These are phyloP conservation scores for Coniosporium apollinis DNA, from an alignment of 495 filamentous ascomycete species.

Conservation along the genomic window DNA sequence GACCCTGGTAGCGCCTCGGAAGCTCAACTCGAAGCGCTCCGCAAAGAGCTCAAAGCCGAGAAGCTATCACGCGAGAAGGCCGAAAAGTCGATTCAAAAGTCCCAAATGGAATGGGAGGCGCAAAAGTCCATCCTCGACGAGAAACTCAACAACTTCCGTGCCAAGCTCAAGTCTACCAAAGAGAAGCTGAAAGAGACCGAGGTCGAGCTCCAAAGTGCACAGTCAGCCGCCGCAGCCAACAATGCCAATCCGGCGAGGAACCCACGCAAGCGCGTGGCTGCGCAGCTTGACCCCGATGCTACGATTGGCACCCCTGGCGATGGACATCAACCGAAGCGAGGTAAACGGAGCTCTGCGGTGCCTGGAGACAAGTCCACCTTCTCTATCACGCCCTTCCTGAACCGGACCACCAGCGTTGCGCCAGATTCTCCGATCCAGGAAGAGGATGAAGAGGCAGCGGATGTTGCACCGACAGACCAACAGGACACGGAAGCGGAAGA, in stretches of 20 bases:
- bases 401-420: conserved; percentile 47
- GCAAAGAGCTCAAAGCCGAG: conserved; percentile 25
- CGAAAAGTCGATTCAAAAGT: conserved; percentile 21
- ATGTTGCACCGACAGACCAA: conserved; percentile 10
- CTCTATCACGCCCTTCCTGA: conserved; percentile 83
- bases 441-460: conserved; percentile 16
- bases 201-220: conserved; percentile 28
- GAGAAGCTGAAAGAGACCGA: conserved; percentile 50
- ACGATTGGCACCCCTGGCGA: conserved; percentile 50
- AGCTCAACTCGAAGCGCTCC: conserved; percentile 20
- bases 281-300: conserved; percentile 27
- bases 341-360: conserved; percentile 24
- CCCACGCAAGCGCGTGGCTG: conserved; percentile 30
- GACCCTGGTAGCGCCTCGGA: conserved; percentile 9
- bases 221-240: conserved; percentile 24
- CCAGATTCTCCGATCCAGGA: conserved; percentile 25
- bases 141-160: conserved; percentile 47
- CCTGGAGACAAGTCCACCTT: conserved; percentile 77
- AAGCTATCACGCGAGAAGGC: conserved; percentile 26
- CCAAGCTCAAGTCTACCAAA: conserved; percentile 48
- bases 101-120: conserved; percentile 31
- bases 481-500: conserved; percentile 9
- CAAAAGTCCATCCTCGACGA: conserved; percentile 43
- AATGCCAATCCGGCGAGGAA: conserved; percentile 19
- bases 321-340: conserved; percentile 25